Evolutionary conservation across 768 basidiomycete species (phyloP).

Genomic region (Trametes maxima): DNA sequence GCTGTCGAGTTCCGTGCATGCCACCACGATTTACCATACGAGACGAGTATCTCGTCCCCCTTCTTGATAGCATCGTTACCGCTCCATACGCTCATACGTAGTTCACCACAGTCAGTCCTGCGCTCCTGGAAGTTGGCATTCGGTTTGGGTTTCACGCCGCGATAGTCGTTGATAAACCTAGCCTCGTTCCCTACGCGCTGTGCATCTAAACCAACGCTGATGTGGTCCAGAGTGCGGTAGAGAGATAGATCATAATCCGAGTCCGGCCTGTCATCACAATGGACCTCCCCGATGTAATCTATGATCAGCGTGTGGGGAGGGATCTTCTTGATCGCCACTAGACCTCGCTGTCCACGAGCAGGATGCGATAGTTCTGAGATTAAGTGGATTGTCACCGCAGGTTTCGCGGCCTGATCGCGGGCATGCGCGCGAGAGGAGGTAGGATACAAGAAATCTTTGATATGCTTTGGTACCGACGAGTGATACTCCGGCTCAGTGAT

Average conservation of each 20-base stretch:
- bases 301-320: conserved; percentile 66
- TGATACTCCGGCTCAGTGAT: conserved; percentile 56
- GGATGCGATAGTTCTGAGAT: conserved; percentile 68
- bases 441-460: conserved; percentile 42
- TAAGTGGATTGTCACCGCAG: conserved; percentile 46
- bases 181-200: conserved; percentile 79
- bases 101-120: conserved; percentile 55
- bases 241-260: conserved; percentile 92
- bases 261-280: conserved; percentile 68
- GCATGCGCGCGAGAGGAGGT: conserved; percentile 15
- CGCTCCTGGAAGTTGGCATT: conserved; percentile 73
- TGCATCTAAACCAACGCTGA: conserved; percentile 81
- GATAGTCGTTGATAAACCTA: conserved; percentile 89
- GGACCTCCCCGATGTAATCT: conserved; percentile 84
- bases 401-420: conserved; percentile 40
- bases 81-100: conserved; percentile 80
- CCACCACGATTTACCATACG: conserved; percentile 92
- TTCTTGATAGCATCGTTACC: conserved; percentile 60
- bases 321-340: conserved; percentile 79
- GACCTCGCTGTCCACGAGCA: conserved; percentile 65
- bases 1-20: conserved; percentile 39
- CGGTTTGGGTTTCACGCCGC: conserved; percentile 68
- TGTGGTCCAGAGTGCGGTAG: conserved; percentile 55
- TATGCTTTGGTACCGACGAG: conserved; percentile 51
- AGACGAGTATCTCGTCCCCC: conserved; percentile 84